These are phyloP conservation scores for Pythium utonaiense DNA, from an alignment of 352 stramenopile species.

Conservation along the genomic window DNA sequence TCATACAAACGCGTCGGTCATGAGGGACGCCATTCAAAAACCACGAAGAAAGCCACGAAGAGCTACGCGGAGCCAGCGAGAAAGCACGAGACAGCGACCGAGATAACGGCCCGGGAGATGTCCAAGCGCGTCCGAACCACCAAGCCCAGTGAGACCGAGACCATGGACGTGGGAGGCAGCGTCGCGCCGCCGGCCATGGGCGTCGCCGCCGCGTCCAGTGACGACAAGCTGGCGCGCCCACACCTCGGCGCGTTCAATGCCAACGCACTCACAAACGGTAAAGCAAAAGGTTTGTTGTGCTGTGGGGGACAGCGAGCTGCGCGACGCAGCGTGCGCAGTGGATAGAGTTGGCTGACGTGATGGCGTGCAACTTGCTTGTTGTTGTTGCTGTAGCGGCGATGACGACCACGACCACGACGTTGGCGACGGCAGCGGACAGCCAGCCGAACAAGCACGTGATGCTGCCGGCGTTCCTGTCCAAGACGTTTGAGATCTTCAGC, in stretches of 20 bases:
- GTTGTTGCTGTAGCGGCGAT: not conserved
- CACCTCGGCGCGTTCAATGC: not conserved
- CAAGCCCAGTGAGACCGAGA: slow-evolving; percentile 20
- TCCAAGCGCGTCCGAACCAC: slow-evolving; percentile 59
- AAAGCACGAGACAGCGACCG: not conserved
- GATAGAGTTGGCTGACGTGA: not conserved
- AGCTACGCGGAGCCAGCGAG: not conserved
- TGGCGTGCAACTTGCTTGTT: not conserved
- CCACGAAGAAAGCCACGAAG: slow-evolving; percentile 10
- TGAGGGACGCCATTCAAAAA: slow-evolving; percentile 26
- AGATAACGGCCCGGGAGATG: slow-evolving; percentile 27
- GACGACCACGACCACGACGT: slow-evolving; percentile 1
- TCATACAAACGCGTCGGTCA: slow-evolving; percentile 14
- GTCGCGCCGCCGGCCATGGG: slow-evolving; percentile 63
- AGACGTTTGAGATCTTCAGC: slow-evolving; percentile 94
- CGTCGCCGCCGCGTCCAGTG: slow-evolving; percentile 25
- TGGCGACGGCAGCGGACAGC: not conserved
- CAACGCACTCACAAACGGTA: not conserved
- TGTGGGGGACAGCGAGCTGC: too few relatives aligned
- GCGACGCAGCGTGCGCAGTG: not conserved
- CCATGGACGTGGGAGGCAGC: not conserved
- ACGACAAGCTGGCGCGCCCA: slow-evolving; percentile 14
- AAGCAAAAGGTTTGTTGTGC: not conserved
- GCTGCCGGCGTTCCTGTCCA: slow-evolving; percentile 89
- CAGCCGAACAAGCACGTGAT: slow-evolving; percentile 71